Evolutionary conservation across 2,329 filamentous ascomycete genomes (phyloP).

Genomic region (Akanthomyces lecanii): DNA sequence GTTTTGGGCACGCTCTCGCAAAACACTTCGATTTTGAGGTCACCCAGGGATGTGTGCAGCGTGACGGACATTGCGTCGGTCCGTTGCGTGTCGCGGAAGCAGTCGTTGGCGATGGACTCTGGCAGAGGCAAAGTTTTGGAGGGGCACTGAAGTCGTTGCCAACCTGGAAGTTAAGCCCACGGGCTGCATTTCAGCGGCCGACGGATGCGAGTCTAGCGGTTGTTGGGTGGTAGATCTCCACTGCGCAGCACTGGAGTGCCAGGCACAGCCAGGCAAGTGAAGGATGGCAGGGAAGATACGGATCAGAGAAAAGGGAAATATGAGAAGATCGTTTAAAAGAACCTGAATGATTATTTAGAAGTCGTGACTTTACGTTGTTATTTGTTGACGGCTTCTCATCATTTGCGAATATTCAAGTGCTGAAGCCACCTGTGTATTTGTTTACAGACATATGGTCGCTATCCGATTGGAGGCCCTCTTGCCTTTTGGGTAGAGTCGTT

Average conservation of each 20-base stretch:
- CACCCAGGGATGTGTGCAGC: conserved; percentile 82
- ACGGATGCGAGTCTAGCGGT: neutral
- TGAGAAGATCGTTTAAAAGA: no score
- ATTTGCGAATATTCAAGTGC: no score
- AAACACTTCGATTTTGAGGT: conserved; percentile 94
- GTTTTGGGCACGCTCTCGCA: conserved; percentile 93
- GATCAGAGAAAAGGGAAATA: no score
- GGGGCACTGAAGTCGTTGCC: neutral
- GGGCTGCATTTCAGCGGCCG: neutral
- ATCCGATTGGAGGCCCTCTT: no score
- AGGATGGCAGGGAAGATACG: no score
- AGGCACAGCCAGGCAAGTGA: no score
- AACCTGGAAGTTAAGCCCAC: neutral
- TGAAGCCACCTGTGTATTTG: no score
- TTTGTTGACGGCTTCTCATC: no score
- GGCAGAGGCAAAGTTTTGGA: neutral
- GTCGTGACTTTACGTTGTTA: no score
- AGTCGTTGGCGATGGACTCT: neutral
- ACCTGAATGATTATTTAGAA: no score
- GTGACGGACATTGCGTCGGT: conserved; percentile 55
- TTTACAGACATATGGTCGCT: no score
- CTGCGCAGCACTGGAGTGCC: neutral
- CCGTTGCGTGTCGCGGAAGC: neutral
- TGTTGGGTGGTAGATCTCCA: neutral
- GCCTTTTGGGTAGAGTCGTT: no score